Conservation (phyloP, 129 eudicot species). For the Tanacetum coccineum region DNA sequence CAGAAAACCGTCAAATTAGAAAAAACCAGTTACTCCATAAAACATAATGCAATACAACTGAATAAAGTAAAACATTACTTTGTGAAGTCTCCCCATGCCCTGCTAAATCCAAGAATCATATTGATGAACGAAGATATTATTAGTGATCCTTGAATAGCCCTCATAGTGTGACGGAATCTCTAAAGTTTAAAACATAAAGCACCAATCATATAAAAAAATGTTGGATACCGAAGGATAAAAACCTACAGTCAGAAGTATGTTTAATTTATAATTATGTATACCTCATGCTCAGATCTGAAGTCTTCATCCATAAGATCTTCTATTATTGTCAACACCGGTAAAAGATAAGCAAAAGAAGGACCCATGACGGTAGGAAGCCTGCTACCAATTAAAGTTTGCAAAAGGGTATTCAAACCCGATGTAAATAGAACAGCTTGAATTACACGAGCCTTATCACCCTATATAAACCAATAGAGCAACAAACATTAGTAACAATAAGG, state of each 20-base stretch:
- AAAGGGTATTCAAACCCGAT: constrained; percentile 88
- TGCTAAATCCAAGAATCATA: constrained; percentile 73
- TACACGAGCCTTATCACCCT: constrained; percentile 97
- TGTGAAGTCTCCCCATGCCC: constrained; percentile 80
- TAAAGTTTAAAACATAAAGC: constrained; percentile 25
- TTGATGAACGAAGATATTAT: constrained; percentile 79
- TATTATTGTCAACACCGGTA: constrained; percentile 56
- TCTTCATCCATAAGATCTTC: constrained; percentile 52
- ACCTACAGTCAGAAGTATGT: background rate
- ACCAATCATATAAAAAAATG: background rate
- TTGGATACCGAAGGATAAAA: background rate
- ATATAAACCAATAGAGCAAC: constrained; percentile 17
- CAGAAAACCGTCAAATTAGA: background rate
- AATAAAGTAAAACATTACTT: constrained; percentile 41
- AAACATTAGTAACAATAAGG: constrained; percentile 21
- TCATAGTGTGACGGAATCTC: constrained; percentile 85
- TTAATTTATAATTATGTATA: constrained; percentile 13
- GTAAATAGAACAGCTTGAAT: constrained; percentile 77
- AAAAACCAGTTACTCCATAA: background rate
- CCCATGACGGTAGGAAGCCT: constrained; percentile 99
- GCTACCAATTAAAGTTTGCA: constrained; percentile 80
- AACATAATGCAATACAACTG: background rate
- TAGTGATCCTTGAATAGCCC: constrained; percentile 90
- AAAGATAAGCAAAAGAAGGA: constrained; percentile 82
- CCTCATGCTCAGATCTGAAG: constrained; percentile 64